Percentiles rank a stretch among this genome's conserved stretches.
Conservation (phyloP, 768 basidiomycete genomes). For the Suillus brevipes region DNA sequence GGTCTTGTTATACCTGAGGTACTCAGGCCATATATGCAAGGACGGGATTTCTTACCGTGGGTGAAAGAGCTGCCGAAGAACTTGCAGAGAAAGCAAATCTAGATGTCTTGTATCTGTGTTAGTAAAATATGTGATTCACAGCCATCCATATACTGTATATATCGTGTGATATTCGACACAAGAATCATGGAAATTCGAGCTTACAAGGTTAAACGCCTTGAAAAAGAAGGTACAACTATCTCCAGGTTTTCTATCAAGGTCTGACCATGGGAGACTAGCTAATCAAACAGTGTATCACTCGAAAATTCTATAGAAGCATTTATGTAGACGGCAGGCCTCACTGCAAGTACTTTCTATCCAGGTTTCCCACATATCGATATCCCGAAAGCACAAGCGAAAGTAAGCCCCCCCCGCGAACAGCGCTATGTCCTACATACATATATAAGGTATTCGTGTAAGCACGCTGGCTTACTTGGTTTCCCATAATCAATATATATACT, state of each 20-base stretch:
- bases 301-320: background rate
- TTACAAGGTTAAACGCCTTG: too few relatives aligned
- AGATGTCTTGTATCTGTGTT: slow-evolving; percentile 10
- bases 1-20: slow-evolving; percentile 89
- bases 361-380: background rate
- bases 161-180: background rate
- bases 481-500: too few relatives aligned
- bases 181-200: background rate
- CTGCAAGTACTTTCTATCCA: background rate
- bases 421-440: too few relatives aligned
- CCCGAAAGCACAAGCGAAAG: too few relatives aligned
- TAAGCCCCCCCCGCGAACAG: too few relatives aligned
- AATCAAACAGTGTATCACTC: background rate
- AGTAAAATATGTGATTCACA: background rate
- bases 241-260: background rate
- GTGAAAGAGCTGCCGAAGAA: slow-evolving; percentile 80
- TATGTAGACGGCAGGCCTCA: too few relatives aligned
- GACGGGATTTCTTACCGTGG: slow-evolving; percentile 85
- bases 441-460: too few relatives aligned
- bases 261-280: background rate
- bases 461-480: too few relatives aligned
- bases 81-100: slow-evolving; percentile 70
- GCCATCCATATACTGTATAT: background rate
- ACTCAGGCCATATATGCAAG: slow-evolving; percentile 94
- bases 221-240: too few relatives aligned